Evolutionary conservation across 1,284 basidiomycete genomes (phyloP).

Genomic region (Cutaneotrichosporon sp.): DNA sequence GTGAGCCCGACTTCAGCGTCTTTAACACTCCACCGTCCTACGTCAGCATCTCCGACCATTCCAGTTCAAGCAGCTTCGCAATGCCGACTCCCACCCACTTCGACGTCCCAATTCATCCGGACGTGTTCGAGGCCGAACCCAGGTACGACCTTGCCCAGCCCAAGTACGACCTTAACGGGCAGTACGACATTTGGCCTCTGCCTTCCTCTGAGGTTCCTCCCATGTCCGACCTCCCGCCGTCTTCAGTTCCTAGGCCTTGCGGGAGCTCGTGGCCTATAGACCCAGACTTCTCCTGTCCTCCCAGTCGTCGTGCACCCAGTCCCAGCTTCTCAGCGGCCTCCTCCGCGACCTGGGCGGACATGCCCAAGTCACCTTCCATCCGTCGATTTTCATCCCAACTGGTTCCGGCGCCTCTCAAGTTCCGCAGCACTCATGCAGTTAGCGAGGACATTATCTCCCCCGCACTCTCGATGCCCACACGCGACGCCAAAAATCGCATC

Average conservation of each 20-base stretch:
- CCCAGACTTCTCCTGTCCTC: background rate
- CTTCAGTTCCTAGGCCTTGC: background rate
- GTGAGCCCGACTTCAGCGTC: background rate
- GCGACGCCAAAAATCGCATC: background rate
- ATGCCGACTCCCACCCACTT: background rate
- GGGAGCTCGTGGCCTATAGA: background rate
- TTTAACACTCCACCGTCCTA: background rate
- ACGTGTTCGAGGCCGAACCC: background rate
- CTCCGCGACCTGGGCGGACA: background rate
- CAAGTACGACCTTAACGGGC: background rate
- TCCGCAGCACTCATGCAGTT: background rate
- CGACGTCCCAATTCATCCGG: background rate
- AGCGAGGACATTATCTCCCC: background rate
- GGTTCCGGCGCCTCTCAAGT: background rate
- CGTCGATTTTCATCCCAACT: background rate
- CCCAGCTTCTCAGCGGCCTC: background rate
- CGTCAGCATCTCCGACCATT: background rate
- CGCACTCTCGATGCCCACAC: background rate
- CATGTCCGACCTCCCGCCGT: background rate
- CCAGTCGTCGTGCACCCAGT: background rate
- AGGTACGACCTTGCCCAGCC: background rate
- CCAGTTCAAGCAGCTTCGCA: conserved; percentile 1
- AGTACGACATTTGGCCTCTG: background rate
- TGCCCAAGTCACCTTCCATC: background rate
- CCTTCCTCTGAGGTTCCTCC: background rate